These are phyloP conservation scores for Cokeromyces recurvatus DNA, from an alignment of 371 early-diverging fungal species.

Conservation along the genomic window DNA sequence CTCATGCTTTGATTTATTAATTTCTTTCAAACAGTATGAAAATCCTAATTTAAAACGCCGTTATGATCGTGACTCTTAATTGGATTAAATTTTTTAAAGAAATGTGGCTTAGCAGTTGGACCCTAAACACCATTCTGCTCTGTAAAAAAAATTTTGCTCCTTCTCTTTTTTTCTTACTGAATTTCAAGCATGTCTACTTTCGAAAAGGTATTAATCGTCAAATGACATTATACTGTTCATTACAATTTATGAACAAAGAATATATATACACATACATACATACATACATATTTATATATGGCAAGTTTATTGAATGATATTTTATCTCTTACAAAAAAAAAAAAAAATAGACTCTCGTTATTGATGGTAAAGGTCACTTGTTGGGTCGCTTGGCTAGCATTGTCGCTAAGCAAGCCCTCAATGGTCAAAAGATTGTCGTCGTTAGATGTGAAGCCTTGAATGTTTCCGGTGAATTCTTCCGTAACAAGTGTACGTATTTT, in stretches of 20 bases:
- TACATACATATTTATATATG: too few species aligned
- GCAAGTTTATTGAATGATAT: too few species aligned
- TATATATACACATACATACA: too few species aligned
- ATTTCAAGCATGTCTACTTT: constrained; percentile 19
- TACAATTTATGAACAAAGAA: too few species aligned
- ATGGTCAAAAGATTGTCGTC: constrained; percentile 97
- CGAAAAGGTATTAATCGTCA: too few species aligned
- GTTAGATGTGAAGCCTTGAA: constrained; percentile 98
- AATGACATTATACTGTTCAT: too few species aligned
- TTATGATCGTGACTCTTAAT: too few species aligned
- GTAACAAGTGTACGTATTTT: constrained; percentile 90
- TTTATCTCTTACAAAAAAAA: too few species aligned
- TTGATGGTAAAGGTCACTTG: constrained; percentile 99
- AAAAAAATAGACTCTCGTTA: constrained; percentile 92
- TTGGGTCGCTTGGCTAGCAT: constrained; percentile 98
- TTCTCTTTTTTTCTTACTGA: constrained; percentile 13
- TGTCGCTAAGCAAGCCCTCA: constrained; percentile 98
- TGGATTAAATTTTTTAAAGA: too few species aligned
- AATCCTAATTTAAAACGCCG: too few species aligned
- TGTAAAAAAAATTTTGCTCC: constrained; percentile 18
- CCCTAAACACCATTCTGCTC: background rate
- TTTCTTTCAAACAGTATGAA: too few species aligned
- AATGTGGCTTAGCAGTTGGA: constrained; percentile 2
- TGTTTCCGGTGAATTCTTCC: constrained; percentile 97
- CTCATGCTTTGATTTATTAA: too few species aligned